These are phyloP conservation scores for Tardiomyces digboiensis DNA, from an alignment of 1,139 yeast species.

Conservation along the genomic window DNA sequence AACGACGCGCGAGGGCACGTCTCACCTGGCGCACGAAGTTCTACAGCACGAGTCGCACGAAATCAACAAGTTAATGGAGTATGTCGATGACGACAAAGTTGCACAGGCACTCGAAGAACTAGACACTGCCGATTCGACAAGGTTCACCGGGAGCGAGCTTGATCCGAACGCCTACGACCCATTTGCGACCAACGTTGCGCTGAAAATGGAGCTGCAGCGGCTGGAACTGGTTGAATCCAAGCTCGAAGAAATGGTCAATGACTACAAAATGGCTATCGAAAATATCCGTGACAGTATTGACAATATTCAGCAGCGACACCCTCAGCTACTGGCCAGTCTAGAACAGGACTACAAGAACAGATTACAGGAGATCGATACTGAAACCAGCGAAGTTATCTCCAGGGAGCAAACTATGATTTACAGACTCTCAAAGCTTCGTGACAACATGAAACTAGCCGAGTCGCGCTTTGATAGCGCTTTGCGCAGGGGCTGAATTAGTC, in stretches of 20 bases:
- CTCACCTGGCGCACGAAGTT: constrained; percentile 10
- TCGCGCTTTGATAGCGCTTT: background rate
- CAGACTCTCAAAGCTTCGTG: background rate
- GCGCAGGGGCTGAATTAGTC: too few relatives aligned
- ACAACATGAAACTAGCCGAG: background rate
- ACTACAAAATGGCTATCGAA: background rate
- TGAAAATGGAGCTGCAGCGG: constrained; percentile 8
- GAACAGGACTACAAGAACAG: background rate
- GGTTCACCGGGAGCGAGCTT: constrained; percentile 2
- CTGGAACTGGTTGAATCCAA: constrained; percentile 1
- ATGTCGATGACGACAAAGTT: constrained; percentile 4
- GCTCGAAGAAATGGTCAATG: background rate
- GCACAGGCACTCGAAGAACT: constrained; percentile 1
- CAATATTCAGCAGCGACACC: background rate
- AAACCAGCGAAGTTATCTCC: background rate
- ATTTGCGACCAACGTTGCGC: background rate
- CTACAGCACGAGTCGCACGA: constrained; percentile 1
- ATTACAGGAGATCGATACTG: background rate
- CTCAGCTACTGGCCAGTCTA: background rate
- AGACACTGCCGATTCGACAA: constrained; percentile 2
- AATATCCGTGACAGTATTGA: background rate
- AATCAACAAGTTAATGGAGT: constrained; percentile 1
- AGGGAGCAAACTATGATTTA: background rate
- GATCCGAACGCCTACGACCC: background rate
- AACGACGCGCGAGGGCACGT: constrained; percentile 8